Percentiles rank a stretch among this genome's conserved stretches.
Conservation (phyloP, 768 basidiomycete genomes). For the Tylopilus balloui region DNA sequence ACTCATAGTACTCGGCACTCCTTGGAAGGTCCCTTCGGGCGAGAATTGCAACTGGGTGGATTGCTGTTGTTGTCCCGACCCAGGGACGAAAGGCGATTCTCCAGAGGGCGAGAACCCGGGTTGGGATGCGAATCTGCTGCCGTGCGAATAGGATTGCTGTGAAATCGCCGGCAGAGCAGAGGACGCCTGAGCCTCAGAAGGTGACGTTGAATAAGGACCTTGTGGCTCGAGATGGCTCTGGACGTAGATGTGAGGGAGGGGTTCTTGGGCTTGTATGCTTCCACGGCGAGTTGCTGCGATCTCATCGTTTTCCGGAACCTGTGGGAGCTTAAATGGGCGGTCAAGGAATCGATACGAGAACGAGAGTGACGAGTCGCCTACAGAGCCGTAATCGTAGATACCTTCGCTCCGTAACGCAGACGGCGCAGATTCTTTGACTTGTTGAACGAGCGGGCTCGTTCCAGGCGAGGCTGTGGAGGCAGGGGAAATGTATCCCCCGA, state of each 20-base stretch:
- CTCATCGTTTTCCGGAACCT: constrained; percentile 23
- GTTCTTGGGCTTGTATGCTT: constrained; percentile 22
- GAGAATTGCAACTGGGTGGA: constrained; percentile 18
- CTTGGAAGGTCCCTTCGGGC: constrained; percentile 16
- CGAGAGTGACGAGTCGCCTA: constrained; percentile 5
- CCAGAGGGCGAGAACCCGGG: constrained; percentile 9
- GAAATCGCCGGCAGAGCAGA: constrained; percentile 17
- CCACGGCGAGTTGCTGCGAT: constrained; percentile 22
- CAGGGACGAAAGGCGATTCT: constrained; percentile 19
- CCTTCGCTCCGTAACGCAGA: constrained; percentile 23
- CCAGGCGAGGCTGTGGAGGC: constrained; percentile 42
- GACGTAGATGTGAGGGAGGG: constrained; percentile 23
- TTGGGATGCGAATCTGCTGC: constrained; percentile 11
- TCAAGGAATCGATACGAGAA: neutral
- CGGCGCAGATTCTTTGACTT: constrained; percentile 21
- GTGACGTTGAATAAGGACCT: constrained; percentile 13
- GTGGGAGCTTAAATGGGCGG: constrained; percentile 15
- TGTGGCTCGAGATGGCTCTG: constrained; percentile 16
- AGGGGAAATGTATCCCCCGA: constrained; percentile 40
- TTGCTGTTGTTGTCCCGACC: constrained; percentile 6
- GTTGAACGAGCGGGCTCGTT: constrained; percentile 30
- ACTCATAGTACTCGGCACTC: constrained; percentile 9
- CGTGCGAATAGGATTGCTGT: constrained; percentile 16
- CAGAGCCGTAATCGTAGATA: constrained; percentile 26
- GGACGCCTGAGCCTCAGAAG: constrained; percentile 15